Evolutionary conservation across 148 eudicot genomes (phyloP), one percentile per base, ranked within the genome.

Genomic region (Limonium bicolor): DNA sequence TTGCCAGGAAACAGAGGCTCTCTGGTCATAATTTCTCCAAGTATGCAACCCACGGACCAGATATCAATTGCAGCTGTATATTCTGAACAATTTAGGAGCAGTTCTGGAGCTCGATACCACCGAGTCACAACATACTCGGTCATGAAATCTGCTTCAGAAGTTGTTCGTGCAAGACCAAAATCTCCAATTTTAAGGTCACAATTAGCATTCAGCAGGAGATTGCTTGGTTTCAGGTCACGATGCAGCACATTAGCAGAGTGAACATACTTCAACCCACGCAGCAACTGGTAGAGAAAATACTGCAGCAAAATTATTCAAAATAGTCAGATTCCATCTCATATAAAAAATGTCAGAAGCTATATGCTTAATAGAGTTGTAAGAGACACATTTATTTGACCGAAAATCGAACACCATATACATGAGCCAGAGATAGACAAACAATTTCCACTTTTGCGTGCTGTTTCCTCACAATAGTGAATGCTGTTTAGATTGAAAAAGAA

Each of bases 221-320:
- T 67, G 38, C 72, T 62, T 1, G 72, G 72, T 17, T 67, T 67
- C 20, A 67, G 59, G 33, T 67, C 72, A 5, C 72, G 72, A 35
- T 67, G 72, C 48, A 67, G 28, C 8, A 67, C 67, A 54, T 61
- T 67, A 23, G 63, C 67, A 29, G 72, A 67, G 56, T 67, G 72
- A 18, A 67, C 66, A 27, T 67, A 67, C 21, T 67, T 67, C 22
- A 67, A 37, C 7, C 72, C 72, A 2, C 72, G 56, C 30, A 67
- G 32, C 13, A 67, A 51, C 58, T 67, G 72, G 28, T 67, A 67
- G 36, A 67, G 34, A 15, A 80, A 80, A 45, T 73, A 73, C 90
- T 80, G 76, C 70, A 73, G 12, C 41, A 19, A 8, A 36, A 41
- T 12, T 27, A 20, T 15, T n/a, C n/a, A n/a, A n/a, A n/a, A n/a